A percentile compares a stretch with the other conserved stretches of the same genome.
Conservation (phyloP, 176 grass and related monocot species). For the Phoenix dactylifera region DNA sequence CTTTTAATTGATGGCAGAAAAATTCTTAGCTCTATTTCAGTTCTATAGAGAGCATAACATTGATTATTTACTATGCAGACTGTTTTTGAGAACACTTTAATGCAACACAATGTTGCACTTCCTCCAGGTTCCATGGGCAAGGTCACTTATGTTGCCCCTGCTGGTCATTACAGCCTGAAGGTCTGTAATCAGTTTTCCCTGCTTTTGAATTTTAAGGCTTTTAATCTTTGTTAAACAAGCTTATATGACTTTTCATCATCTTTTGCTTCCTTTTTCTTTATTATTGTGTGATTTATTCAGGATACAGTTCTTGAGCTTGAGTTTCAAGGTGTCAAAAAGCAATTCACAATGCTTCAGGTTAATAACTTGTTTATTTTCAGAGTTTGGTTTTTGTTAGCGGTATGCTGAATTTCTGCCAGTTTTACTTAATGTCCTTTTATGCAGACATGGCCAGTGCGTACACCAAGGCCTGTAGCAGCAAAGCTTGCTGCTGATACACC, state of each 20-base stretch:
- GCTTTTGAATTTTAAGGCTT: neutral
- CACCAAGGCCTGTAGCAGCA: conserved; percentile 68
- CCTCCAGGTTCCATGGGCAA: conserved; percentile 84
- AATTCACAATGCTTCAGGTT: conserved; percentile 79
- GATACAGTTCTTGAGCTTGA: conserved; percentile 76
- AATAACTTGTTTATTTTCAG: conserved; percentile 11
- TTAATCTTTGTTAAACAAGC: neutral
- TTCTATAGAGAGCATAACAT: conserved; percentile 17
- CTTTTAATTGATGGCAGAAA: no score
- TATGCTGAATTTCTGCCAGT: conserved; percentile 13
- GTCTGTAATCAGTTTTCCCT: conserved; percentile 23
- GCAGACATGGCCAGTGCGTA: conserved; percentile 77
- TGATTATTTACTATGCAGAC: conserved; percentile 24
- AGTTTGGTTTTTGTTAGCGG: neutral
- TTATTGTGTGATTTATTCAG: conserved; percentile 18
- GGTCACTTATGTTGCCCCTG: conserved; percentile 51
- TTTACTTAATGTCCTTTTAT: conserved; percentile 16
- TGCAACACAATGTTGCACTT: conserved; percentile 66
- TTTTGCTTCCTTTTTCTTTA: conserved; percentile 7
- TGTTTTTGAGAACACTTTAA: conserved; percentile 65
- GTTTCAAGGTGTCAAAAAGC: conserved; percentile 77
- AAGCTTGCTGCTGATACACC: conserved; percentile 85
- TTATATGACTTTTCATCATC: conserved; percentile 13
- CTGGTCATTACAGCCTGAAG: conserved; percentile 63
- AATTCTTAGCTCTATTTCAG: neutral